Evolutionary conservation across 2,329 filamentous ascomycete species (phyloP).

Genomic region (Verticillium tricorpus): DNA sequence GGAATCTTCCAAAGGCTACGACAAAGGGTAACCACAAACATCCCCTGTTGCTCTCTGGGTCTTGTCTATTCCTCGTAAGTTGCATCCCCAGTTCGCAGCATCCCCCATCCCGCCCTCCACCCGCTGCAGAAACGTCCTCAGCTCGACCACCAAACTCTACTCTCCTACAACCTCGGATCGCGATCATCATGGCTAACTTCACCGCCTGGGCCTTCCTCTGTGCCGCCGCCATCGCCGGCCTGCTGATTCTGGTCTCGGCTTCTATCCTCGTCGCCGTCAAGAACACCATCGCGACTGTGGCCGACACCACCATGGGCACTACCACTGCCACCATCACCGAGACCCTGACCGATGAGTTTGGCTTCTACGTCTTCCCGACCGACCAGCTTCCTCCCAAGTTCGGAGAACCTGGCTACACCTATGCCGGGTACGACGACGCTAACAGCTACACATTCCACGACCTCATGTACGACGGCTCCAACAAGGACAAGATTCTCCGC

Average conservation of each 20-base stretch:
- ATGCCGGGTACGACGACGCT: neutral
- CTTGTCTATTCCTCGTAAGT: too few species aligned
- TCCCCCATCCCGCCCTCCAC: too few species aligned
- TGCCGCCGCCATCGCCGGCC: neutral
- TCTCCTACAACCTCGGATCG: neutral
- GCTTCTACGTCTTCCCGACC: neutral
- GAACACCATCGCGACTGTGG: neutral
- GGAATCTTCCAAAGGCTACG: neutral
- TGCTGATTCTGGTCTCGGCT: neutral
- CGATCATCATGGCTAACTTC: neutral
- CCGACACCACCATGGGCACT: neutral
- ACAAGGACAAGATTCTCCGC: conserved; percentile 4
- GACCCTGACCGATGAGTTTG: neutral
- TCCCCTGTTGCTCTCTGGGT: too few species aligned
- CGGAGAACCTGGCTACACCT: neutral
- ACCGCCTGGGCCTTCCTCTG: neutral
- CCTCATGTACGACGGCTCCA: neutral
- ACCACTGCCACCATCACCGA: neutral
- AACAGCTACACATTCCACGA: neutral
- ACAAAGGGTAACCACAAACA: too few species aligned
- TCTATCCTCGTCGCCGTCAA: neutral
- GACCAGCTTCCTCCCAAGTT: neutral
- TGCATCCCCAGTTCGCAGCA: too few species aligned
- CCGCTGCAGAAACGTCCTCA: too few species aligned
- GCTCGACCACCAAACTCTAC: neutral